Percentiles rank a stretch among this genome's conserved stretches.
These are phyloP conservation scores for Hippophae rhamnoides DNA, from an alignment of 306 rosid species.

Conservation along the genomic window DNA sequence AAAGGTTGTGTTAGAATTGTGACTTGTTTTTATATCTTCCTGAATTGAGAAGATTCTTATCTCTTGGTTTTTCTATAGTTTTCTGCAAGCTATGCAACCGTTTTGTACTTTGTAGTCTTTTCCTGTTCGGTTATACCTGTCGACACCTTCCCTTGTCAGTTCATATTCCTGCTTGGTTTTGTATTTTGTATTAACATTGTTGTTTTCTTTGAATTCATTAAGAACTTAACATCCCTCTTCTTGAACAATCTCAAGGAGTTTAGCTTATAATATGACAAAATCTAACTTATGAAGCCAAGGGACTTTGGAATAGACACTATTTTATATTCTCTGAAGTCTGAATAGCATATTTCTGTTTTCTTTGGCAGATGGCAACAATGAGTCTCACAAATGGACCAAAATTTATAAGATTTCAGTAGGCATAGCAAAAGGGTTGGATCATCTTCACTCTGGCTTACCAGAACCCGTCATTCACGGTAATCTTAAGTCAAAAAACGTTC, in stretches of 20 bases:
- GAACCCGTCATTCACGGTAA: constrained; percentile 77
- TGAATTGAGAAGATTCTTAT: background rate
- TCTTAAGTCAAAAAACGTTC: constrained; percentile 72
- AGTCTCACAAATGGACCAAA: constrained; percentile 59
- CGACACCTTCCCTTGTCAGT: constrained; percentile 8
- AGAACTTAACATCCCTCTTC: no score
- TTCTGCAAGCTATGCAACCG: background rate
- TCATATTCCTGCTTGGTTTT: background rate
- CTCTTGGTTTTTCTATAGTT: background rate
- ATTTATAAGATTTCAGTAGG: constrained; percentile 52
- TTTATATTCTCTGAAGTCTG: background rate
- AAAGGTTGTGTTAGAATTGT: background rate
- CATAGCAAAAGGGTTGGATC: constrained; percentile 67
- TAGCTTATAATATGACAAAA: no score
- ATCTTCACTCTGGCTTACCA: constrained; percentile 60
- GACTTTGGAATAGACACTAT: no score
- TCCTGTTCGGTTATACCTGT: background rate
- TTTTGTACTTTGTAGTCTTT: background rate
- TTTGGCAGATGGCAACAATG: constrained; percentile 49
- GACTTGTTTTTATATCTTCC: constrained; percentile 1
- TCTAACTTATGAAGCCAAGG: no score
- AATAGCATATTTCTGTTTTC: constrained; percentile 20
- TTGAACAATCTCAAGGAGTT: no score
- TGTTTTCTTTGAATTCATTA: background rate
- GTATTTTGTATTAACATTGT: background rate